Percentiles rank a stretch among this genome's conserved stretches.
Conservation (phyloP, 345 rosid species). For the Geranium brycei region DNA sequence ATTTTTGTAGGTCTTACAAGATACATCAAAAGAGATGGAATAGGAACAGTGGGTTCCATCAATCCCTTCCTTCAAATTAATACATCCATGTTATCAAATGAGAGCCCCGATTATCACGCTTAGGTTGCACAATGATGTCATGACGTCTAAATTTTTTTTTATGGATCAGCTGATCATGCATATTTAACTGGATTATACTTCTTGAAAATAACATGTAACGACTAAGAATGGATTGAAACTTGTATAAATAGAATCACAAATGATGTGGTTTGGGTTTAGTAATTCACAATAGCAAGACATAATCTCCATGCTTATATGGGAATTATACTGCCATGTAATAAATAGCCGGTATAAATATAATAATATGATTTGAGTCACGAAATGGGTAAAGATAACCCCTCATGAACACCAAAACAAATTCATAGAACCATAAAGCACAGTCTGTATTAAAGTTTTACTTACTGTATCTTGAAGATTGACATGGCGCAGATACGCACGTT, state of each 20-base stretch:
- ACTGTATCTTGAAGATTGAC: conserved; percentile 82
- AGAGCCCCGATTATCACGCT: no score
- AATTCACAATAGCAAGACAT: no score
- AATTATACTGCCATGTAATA: background rate
- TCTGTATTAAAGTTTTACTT: conserved; percentile 16
- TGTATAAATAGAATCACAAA: no score
- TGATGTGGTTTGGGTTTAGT: background rate
- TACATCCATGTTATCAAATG: background rate
- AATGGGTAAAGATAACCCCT: background rate
- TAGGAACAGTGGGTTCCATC: background rate
- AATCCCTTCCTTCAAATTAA: background rate
- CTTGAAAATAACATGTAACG: background rate
- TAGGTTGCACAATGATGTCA: no score
- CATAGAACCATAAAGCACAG: background rate
- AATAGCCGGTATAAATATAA: background rate
- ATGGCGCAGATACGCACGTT: conserved; percentile 72
- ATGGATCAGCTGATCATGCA: background rate
- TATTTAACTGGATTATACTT: background rate
- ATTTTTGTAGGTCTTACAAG: background rate
- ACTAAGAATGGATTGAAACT: background rate
- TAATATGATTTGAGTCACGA: no score
- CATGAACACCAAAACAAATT: background rate
- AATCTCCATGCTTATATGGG: background rate
- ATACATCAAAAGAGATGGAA: background rate
- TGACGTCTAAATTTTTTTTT: no score